Evolutionary conservation across 352 stramenopile genomes (phyloP).

Genomic region (Phytophthora sojae): DNA sequence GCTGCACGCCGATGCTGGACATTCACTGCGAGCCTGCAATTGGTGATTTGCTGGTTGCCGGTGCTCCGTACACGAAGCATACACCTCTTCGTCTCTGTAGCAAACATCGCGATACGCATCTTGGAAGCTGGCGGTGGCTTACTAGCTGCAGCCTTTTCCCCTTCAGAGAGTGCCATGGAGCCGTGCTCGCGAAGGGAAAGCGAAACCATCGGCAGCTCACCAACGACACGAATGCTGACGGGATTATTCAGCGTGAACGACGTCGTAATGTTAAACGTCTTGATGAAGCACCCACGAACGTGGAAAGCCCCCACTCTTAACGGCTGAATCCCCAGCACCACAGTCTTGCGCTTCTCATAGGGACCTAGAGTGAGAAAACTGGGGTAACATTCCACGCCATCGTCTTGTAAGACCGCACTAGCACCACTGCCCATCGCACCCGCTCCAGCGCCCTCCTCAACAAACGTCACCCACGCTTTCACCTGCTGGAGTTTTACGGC

Average conservation of each 20-base stretch:
- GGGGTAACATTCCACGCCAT: conserved; percentile 65
- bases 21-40: conserved; percentile 46
- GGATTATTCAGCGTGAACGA: conserved; percentile 48
- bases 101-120: conserved; percentile 68
- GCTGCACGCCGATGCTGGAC: conserved; percentile 38
- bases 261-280: conserved; percentile 66
- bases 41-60: conserved; percentile 51
- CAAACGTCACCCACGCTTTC: conserved; percentile 54
- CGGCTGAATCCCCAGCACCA: conserved; percentile 60
- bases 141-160: background rate
- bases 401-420: conserved; percentile 4
- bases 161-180: conserved; percentile 30
- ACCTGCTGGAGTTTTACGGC: conserved; percentile 68
- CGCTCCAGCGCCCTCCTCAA: conserved; percentile 6
- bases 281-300: conserved; percentile 70
- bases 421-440: background rate
- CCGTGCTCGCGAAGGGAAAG: conserved; percentile 60
- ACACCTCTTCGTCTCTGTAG: conserved; percentile 68
- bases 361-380: conserved; percentile 53
- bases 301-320: conserved; percentile 50
- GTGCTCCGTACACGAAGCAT: conserved; percentile 62
- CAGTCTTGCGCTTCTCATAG: conserved; percentile 59
- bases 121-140: conserved; percentile 15
- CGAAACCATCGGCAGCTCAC: conserved; percentile 52
- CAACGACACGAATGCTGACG: conserved; percentile 51